These are phyloP conservation scores for Silene vulgaris DNA, from an alignment of 179 eudicot species.

Conservation along the genomic window DNA sequence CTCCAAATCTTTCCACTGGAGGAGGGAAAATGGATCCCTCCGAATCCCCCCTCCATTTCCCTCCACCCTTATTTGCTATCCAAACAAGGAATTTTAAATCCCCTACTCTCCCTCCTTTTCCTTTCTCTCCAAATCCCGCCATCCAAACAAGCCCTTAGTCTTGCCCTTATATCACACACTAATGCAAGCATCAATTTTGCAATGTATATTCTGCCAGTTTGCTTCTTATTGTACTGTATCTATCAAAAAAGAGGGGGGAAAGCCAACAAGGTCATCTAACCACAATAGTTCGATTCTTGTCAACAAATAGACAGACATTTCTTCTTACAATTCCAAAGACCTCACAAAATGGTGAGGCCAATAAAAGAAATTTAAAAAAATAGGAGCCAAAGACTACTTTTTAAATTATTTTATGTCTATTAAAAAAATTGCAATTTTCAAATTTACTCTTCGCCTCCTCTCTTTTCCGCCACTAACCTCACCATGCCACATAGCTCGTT, in stretches of 20 bases:
- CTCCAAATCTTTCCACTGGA: no score
- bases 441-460: neutral
- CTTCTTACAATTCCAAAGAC: conserved; percentile 11
- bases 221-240: neutral
- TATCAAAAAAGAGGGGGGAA: neutral
- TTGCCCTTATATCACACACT: neutral
- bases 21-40: no score
- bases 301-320: conserved; percentile 19
- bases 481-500: neutral
- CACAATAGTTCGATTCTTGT: conserved; percentile 12
- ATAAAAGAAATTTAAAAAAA: neutral
- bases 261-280: neutral
- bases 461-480: conserved; percentile 16
- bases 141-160: neutral
- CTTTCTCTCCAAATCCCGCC: no score
- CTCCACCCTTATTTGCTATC: no score
- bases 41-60: no score
- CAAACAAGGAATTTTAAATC: no score
- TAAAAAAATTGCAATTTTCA: conserved; percentile 19
- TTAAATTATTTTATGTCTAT: neutral
- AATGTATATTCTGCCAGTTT: no score
- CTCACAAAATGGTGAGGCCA: neutral
- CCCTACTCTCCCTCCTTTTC: no score
- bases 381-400: neutral
- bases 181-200: no score